A percentile compares a stretch with the other conserved stretches of the same genome.
phyloP scores from a whole-genome alignment of 2,329 filamentous ascomycete genomes.

The Lasiodiplodia hormozganensis region DNA sequence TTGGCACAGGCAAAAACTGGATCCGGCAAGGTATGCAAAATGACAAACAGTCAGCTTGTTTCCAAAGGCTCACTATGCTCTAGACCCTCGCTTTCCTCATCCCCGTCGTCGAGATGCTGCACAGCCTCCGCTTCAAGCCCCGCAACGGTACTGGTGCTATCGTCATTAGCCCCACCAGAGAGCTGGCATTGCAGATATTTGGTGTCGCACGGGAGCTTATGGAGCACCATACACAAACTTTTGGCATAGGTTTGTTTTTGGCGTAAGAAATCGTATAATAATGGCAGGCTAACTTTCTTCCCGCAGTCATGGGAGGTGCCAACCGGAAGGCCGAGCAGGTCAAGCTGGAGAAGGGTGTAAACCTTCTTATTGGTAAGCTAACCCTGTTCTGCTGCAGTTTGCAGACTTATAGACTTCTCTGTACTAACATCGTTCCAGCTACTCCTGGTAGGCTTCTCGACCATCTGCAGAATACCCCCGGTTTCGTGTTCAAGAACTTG shows the following conservation, averaged over 20 bases:
- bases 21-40: conserved; percentile 71
- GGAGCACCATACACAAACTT: conserved; percentile 91
- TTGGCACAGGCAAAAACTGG: conserved; percentile 78
- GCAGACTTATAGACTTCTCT: neutral
- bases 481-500: conserved; percentile 90
- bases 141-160: conserved; percentile 91
- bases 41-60: neutral
- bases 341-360: conserved; percentile 93
- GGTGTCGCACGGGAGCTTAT: conserved; percentile 93
- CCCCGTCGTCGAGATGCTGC: conserved; percentile 91
- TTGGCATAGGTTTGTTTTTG: conserved; percentile 68
- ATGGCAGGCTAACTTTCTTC: neutral
- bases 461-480: conserved; percentile 89
- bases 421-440: conserved; percentile 43
- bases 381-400: too few species aligned
- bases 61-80: neutral
- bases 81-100: conserved; percentile 89
- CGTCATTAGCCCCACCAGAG: conserved; percentile 89
- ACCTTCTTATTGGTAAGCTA: conserved; percentile 74
- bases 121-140: conserved; percentile 89
- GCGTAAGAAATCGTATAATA: neutral
- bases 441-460: conserved; percentile 93
- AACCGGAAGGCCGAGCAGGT: conserved; percentile 90
- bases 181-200: conserved; percentile 94
- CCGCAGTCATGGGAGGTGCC: conserved; percentile 83